Base-by-base conservation (phyloP, 495 filamentous ascomycete species). In the Neurospora sp. region DNA sequence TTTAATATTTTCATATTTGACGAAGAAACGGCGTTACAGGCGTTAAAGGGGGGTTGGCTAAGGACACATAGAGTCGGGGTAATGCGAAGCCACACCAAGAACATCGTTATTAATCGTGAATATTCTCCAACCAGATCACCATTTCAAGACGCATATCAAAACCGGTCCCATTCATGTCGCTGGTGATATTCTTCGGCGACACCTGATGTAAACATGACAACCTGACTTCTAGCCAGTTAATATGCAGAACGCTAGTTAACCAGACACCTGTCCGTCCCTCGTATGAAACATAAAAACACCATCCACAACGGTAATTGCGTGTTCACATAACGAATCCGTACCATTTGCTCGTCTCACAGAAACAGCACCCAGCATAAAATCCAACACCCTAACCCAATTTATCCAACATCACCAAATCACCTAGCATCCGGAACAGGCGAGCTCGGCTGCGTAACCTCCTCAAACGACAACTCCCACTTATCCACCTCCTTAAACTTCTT, bases 401-500 rank as follows among this genome's bases (percentile, higher is more conserved):
- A 72, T 69, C 10, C 12, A 65, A 45, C 27, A 69, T 22, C 8
- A 31, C 9, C 61, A 70, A 10, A 40, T 81, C 70, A 84, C 53
- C 81, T 77, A 39, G 78, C 83, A 74, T 81, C 78, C 35, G 76
- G 72, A 18, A 75, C 74, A 14, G 79, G 78, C 41, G 78, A 77
- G 42, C 81, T 80, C 39, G 77, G 80, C 68, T 78, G 71, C 22
- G 76, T 77, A 38, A 83, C 80, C 73, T 82, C 82, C 76, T 86
- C 84, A 71, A 83, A 86, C 41, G 81, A 81, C 38, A 86, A 74
- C 73, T 85, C 80, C 83, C 83, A 86, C 78, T 81, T 76, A 69
- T 86, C 85, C 38, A 86, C 84, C 75, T 86, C 84, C 75, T 85
- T 81, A 39, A 86, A 86, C 78, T 86, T 86, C 74, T 83, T 81